Percentiles rank a stretch among this genome's conserved stretches.
Conservation (phyloP, 2,329 filamentous ascomycete genomes). For the Oidium heveae region DNA sequence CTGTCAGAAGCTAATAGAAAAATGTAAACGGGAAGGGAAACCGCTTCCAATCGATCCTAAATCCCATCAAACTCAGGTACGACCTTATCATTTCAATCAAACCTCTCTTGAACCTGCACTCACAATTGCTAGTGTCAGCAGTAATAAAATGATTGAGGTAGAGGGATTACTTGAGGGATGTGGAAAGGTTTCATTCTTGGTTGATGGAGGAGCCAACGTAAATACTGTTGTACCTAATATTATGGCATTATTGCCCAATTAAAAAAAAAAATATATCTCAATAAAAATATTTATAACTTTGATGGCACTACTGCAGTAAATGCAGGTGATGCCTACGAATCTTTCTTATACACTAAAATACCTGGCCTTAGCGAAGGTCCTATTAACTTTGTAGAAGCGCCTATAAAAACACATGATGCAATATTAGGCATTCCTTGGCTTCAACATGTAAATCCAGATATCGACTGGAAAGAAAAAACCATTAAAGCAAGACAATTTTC, state of each 20-base stretch:
- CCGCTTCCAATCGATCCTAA: background rate
- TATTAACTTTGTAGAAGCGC: background rate
- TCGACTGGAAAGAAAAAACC: background rate
- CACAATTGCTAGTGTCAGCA: background rate
- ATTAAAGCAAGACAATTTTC: background rate
- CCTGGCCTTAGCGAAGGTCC: background rate
- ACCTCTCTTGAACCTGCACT: background rate
- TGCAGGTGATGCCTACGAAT: background rate
- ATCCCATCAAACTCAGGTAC: background rate
- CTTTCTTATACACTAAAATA: background rate
- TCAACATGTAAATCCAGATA: too few relatives aligned
- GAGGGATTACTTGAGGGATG: background rate
- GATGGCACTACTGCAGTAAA: background rate
- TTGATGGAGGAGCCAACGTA: background rate
- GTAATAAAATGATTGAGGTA: background rate
- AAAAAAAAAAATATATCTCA: background rate
- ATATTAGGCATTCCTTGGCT: background rate
- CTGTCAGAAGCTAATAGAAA: background rate
- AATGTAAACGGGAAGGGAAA: background rate
- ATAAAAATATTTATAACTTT: background rate
- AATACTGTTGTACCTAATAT: background rate
- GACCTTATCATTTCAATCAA: background rate
- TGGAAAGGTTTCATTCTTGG: background rate
- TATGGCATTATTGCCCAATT: background rate
- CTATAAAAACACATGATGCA: background rate